phyloP scores from a whole-genome alignment of 1,139 yeast species.

The Hanseniaspora sp. region DNA sequence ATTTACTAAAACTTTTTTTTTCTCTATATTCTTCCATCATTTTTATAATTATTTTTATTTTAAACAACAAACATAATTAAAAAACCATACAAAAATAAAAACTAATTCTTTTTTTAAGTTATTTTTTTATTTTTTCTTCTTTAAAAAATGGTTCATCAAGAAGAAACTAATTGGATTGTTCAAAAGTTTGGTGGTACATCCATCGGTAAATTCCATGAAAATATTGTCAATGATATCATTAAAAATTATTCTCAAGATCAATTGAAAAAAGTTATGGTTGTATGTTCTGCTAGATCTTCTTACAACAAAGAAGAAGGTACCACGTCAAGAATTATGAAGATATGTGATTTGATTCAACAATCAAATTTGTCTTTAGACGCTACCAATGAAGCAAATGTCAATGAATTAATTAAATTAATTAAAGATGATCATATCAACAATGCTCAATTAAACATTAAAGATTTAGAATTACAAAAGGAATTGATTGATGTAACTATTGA shows the following conservation, averaged over 20 bases:
- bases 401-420: slow-evolving; percentile 46
- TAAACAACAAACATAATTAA: not conserved
- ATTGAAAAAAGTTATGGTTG: slow-evolving; percentile 74
- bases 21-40: no score
- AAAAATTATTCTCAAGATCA: slow-evolving; percentile 42
- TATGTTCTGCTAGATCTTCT: slow-evolving; percentile 89
- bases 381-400: slow-evolving; percentile 36
- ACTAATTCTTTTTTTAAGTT: no score
- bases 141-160: slow-evolving; percentile 7
- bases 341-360: slow-evolving; percentile 64
- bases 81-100: not conserved
- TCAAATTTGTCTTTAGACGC: slow-evolving; percentile 20
- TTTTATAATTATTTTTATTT: not conserved
- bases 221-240: slow-evolving; percentile 75
- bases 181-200: slow-evolving; percentile 98
- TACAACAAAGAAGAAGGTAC: slow-evolving; percentile 90
- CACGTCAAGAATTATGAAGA: slow-evolving; percentile 65
- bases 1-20: no score
- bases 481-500: slow-evolving; percentile 47
- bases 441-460: slow-evolving; percentile 46
- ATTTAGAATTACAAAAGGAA: slow-evolving; percentile 36
- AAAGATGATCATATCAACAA: slow-evolving; percentile 68
- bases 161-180: slow-evolving; percentile 51
- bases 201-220: slow-evolving; percentile 83
- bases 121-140: no score